Percentiles rank a stretch among this genome's conserved stretches.
Conservation (phyloP, 2,329 filamentous ascomycete species). For the Nothopassalora personata region DNA sequence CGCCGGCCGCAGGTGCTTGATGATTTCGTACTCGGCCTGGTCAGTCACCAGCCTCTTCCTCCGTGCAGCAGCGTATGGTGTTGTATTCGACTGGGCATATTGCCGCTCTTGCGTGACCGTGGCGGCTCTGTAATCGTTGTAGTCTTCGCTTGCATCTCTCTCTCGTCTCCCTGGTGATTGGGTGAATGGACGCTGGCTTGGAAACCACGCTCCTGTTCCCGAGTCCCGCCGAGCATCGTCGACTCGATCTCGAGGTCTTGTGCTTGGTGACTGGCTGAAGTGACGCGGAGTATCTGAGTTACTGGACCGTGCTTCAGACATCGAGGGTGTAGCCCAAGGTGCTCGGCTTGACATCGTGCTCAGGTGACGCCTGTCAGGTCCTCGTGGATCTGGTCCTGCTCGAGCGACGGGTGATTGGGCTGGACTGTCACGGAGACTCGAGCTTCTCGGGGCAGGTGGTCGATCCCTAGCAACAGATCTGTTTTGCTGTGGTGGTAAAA, state of each 20-base stretch:
- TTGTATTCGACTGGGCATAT: neutral
- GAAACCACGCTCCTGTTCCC: neutral
- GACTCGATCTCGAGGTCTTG: neutral
- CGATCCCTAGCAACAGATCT: neutral
- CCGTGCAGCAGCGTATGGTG: neutral
- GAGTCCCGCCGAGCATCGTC: neutral
- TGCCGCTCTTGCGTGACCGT: neutral
- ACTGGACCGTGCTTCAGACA: neutral
- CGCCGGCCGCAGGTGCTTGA: conserved; percentile 2
- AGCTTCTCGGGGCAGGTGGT: neutral
- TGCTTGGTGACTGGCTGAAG: neutral
- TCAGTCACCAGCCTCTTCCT: neutral
- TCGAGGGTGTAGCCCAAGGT: neutral
- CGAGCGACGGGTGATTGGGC: too few relatives aligned
- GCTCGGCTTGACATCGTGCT: neutral
- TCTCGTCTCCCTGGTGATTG: neutral
- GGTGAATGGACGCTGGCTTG: neutral
- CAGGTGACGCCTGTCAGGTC: neutral
- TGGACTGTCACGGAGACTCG: neutral
- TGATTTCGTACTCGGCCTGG: conserved; percentile 5
- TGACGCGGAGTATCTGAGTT: neutral
- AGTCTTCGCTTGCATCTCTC: neutral
- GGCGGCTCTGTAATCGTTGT: neutral
- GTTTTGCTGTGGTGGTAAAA: neutral
- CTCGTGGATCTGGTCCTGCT: neutral